These are phyloP conservation scores for Bipolaris oryzae DNA, from an alignment of 2,329 filamentous ascomycete species.

Conservation along the genomic window DNA sequence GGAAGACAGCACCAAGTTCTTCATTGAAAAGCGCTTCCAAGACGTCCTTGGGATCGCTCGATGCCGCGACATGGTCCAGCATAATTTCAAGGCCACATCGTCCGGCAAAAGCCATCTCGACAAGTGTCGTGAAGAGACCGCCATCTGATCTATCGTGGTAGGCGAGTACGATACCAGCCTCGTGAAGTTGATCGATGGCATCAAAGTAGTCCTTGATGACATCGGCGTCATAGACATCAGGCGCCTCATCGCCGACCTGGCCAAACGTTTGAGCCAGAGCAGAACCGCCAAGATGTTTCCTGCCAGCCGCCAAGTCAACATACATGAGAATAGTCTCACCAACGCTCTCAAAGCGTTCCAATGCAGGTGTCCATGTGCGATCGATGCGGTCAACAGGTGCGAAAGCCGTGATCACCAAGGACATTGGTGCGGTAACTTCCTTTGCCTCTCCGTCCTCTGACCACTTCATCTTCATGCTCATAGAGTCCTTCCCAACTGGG, in stretches of 20 bases:
- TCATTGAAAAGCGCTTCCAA: slow-evolving; percentile 90
- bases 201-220: slow-evolving; percentile 90
- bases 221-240: slow-evolving; percentile 83
- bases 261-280: slow-evolving; percentile 89
- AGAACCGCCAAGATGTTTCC: slow-evolving; percentile 84
- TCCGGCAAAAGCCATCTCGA: slow-evolving; percentile 98
- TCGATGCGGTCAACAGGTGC: slow-evolving; percentile 80
- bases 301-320: slow-evolving; percentile 84
- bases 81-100: slow-evolving; percentile 86
- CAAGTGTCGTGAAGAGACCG: slow-evolving; percentile 85
- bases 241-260: slow-evolving; percentile 81
- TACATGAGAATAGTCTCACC: slow-evolving; percentile 88
- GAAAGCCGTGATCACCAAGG: slow-evolving; percentile 89
- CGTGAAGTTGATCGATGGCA: slow-evolving; percentile 72
- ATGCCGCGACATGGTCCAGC: slow-evolving; percentile 72
- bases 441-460: slow-evolving; percentile 67
- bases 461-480: slow-evolving; percentile 99
- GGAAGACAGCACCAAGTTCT: slow-evolving; percentile 94
- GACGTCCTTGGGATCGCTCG: slow-evolving; percentile 67
- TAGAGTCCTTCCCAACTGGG: slow-evolving; percentile 96
- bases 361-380: slow-evolving; percentile 91
- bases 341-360: slow-evolving; percentile 81
- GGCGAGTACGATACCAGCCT: slow-evolving; percentile 77
- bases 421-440: slow-evolving; percentile 91
- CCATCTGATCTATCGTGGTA: slow-evolving; percentile 96